Base-by-base conservation (phyloP, 768 basidiomycete species). In the Leccinum rimulosum region DNA sequence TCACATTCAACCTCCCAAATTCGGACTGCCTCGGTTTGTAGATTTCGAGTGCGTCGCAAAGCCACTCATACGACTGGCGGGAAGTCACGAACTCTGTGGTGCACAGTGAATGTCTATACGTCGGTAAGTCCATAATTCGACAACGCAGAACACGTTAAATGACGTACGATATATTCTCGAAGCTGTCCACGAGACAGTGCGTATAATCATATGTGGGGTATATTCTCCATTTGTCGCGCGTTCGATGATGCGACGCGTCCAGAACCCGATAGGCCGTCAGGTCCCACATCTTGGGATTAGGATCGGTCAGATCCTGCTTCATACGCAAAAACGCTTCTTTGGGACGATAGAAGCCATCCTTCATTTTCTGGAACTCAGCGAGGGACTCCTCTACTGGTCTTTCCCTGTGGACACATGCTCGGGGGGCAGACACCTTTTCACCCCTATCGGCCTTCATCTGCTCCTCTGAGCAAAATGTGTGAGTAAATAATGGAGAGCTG, bases 261-360 rank as follows among this genome's bases (percentile, higher is more conserved):
- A 98, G 81, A 15, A 98, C 93, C 28, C 97, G 88, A 72, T 98
- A 99, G 7, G 96, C 96, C 36, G 97, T 91, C 56, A 97, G 75
- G 76, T 99, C 97, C 97, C 97, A 99, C 97, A 99, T 98, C 75
- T 95, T 94, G 11, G 96, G 96, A 73, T 98, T 99, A 12, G 90
- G 89, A 60, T 93, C 91, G 50, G 84, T 80, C 28, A 98, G 76
- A 70, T 98, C 93, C 76, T 95, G 93, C 76, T 99, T 99, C 97
- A 99, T 98, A 38, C 97, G 86, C 52, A 99, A 76, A 63, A 89
- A 91, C 38, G 93, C 95, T 73, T 95, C 90, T 66, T 96, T 95
- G 54, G 94, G 94, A 54, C 85, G 81, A 74, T 96, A 98, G 61
- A 86, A 80, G 9, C 97, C 97, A 56, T 87, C 80, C 75, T 87